Evolutionary conservation across 2,329 filamentous ascomycete genomes (phyloP).

Genomic region (Colletotrichum godetiae): DNA sequence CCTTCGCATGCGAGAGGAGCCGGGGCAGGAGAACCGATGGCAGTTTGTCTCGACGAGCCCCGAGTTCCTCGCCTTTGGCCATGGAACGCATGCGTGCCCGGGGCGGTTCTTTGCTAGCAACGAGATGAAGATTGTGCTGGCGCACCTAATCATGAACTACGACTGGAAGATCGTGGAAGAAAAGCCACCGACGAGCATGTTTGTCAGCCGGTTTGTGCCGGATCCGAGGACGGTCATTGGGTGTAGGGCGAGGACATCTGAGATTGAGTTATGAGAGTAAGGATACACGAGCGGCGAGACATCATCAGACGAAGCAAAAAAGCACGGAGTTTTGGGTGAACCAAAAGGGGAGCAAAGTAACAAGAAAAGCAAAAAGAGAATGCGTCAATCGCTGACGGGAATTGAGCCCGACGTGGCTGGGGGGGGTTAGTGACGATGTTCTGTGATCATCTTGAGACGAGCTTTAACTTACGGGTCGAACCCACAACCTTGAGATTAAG

Average conservation of each 20-base stretch:
- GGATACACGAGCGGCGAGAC: neutral
- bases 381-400: constrained; percentile 32
- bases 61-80: constrained; percentile 49
- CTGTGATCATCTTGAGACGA: neutral
- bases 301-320: no score
- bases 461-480: constrained; percentile 51
- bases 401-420: constrained; percentile 34
- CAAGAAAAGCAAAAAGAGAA: neutral
- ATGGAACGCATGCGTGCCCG: constrained; percentile 52
- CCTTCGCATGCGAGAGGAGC: constrained; percentile 22
- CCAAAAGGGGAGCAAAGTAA: neutral
- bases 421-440: neutral
- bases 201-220: constrained; percentile 15
- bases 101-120: constrained; percentile 58
- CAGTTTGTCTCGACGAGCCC: constrained; percentile 55
- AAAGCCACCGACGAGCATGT: constrained; percentile 4
- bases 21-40: constrained; percentile 38
- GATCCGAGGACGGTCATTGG: constrained; percentile 4
- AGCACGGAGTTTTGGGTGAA: no score
- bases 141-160: constrained; percentile 53
- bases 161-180: constrained; percentile 40
- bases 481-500: constrained; percentile 71
- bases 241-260: constrained; percentile 1
- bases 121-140: constrained; percentile 57
- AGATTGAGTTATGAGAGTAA: neutral